A percentile compares a stretch with the other conserved stretches of the same genome.
phyloP scores from a whole-genome alignment of 2,329 filamentous ascomycete species.

The Botryotinia narcissicola region DNA sequence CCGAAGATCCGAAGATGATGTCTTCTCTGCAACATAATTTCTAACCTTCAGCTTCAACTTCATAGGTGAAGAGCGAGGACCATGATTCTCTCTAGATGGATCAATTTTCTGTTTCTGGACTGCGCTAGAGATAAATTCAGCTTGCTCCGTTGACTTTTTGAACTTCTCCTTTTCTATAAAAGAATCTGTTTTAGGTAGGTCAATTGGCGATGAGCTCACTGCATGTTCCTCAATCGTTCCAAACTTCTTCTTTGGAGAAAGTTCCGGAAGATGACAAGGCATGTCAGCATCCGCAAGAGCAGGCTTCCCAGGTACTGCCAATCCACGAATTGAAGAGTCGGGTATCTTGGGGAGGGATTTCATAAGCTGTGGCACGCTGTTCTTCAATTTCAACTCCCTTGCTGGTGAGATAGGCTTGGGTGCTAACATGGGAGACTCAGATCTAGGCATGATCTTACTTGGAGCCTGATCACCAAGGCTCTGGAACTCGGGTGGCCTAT shows the following conservation, averaged over 20 bases:
- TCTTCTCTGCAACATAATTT: conserved; percentile 22
- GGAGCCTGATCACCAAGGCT: conserved; percentile 29
- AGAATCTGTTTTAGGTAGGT: background rate
- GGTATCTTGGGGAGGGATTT: conserved; percentile 38
- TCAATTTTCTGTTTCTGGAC: background rate
- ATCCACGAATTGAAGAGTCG: conserved; percentile 22
- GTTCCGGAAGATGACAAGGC: conserved; percentile 22
- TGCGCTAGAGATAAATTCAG: background rate
- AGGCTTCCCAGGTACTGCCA: conserved; percentile 11
- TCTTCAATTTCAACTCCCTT: conserved; percentile 38
- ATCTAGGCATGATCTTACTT: conserved; percentile 29
- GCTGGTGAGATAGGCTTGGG: conserved; percentile 40
- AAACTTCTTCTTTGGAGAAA: conserved; percentile 9
- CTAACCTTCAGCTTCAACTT: conserved; percentile 29
- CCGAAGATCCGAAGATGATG: conserved; percentile 26
- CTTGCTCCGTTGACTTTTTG: background rate
- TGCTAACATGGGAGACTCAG: conserved; percentile 36
- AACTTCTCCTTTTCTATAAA: background rate
- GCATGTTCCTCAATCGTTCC: conserved; percentile 2
- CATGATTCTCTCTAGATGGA: background rate
- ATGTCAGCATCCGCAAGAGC: conserved; percentile 12
- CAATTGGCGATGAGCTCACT: background rate
- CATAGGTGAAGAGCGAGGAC: conserved; percentile 20
- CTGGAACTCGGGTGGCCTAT: conserved; percentile 20
- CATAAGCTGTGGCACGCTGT: conserved; percentile 39